Evolutionary conservation across 75 land plant genomes (phyloP), one percentile per base, ranked within the genome.

Genomic region (Pinus tabuliformis): DNA sequence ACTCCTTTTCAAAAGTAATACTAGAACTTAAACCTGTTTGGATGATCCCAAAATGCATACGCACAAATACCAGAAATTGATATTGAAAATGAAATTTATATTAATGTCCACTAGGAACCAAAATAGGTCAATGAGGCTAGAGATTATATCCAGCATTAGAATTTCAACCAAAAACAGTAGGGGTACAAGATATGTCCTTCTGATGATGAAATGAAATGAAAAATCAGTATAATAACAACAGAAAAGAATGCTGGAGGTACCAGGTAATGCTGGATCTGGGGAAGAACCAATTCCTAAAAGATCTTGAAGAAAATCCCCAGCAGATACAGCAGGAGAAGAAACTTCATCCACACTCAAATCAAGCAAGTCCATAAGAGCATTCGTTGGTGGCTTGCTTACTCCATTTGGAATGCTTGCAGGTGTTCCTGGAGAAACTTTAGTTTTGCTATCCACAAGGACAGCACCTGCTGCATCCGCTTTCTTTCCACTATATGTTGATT

Each of bases 291-390:
- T 74, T 16, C 99, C 98, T 62, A 92, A 79, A 36, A 92, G 83
- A 77, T 89, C 90, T 5, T 89, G 85, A 75, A 95, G 87, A 76
- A 90, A 85, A 79, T 92, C 93, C 78, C 85, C 85, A 75, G 89
- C 86, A 58, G 94, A 83, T 13, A 83, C 74, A 70, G 79, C 78
- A 61, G 93, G 79, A 39, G 78, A 79, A 65, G 91, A 86, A 45
- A 77, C 68, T 71, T 95, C 98, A 82, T 97, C 99, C 30, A 87
- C 82, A 76, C 83, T 84, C 42, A 97, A 79, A 75, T 91, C 98
- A 79, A 97, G 92, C 52, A 97, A 73, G 78, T 97, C 99, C 54
- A 88, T 85, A 45, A 97, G 85, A 68, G 89, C 86, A 78, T 85
- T 87, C 37, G 89, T 80, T 70, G 96, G 70, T 5, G 82, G 82